phyloP scores from a whole-genome alignment of 2,329 filamentous ascomycete species.

The Blumeria hordei region DNA sequence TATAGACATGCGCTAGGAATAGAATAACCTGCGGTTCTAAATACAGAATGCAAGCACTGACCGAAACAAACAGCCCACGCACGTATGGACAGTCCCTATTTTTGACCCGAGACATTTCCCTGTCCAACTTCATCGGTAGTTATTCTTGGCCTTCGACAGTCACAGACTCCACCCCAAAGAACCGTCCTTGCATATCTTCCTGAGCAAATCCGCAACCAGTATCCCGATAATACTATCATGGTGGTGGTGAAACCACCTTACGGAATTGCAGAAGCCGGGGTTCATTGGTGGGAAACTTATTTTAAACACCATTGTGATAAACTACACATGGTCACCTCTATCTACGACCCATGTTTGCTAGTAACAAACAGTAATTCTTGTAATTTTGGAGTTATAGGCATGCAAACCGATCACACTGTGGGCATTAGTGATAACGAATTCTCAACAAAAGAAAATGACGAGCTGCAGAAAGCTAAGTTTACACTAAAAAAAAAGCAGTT shows the following conservation, averaged over 20 bases:
- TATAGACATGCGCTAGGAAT: no score
- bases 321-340: background rate
- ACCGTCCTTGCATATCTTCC: background rate
- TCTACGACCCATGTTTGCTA: background rate
- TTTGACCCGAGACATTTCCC: no score
- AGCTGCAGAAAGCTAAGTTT: background rate
- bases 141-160: no score
- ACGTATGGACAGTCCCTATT: no score
- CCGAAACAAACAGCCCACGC: no score
- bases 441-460: background rate
- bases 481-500: background rate
- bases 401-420: background rate
- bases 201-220: no score
- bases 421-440: background rate
- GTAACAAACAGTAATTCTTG: background rate
- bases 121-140: no score
- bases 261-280: background rate
- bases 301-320: background rate
- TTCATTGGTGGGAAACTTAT: background rate
- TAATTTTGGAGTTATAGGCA: background rate
- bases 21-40: no score
- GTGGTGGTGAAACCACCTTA: background rate
- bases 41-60: no score
- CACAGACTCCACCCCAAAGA: background rate
- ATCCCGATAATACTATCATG: background rate